A percentile compares a stretch with the other conserved stretches of the same genome.
Conservation (phyloP, 768 basidiomycete genomes). For the Phylloporus sp. region DNA sequence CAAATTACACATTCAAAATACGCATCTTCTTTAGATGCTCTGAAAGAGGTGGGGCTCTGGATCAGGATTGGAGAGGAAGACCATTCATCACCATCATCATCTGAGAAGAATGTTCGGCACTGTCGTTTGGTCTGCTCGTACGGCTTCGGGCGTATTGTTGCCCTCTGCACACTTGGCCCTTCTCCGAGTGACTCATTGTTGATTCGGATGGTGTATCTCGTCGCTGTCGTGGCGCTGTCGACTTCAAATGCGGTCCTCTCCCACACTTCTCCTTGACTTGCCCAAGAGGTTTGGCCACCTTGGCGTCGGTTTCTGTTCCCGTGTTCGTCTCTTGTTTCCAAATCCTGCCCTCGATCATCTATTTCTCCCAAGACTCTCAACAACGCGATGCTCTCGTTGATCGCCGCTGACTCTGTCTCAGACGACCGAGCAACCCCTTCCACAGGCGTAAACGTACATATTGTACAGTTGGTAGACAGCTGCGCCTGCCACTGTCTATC, state of each 20-base stretch:
- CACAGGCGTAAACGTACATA: conserved; percentile 46
- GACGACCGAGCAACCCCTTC: conserved; percentile 10
- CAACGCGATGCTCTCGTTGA: conserved; percentile 46
- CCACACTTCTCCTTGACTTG: conserved; percentile 1
- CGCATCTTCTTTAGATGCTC: conserved; percentile 6
- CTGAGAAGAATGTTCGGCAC: conserved; percentile 23
- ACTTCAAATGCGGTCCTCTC: background rate
- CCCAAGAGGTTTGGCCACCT: background rate
- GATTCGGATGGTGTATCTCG: background rate
- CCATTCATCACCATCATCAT: conserved; percentile 14
- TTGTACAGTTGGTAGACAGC: conserved; percentile 53
- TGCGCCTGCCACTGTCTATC: conserved; percentile 58
- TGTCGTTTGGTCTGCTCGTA: conserved; percentile 23
- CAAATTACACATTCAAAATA: conserved; percentile 53
- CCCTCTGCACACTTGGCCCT: conserved; percentile 1
- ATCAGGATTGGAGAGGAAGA: background rate
- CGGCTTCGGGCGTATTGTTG: background rate
- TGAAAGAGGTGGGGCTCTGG: background rate
- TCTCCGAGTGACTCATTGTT: background rate
- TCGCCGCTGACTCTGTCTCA: conserved; percentile 26
- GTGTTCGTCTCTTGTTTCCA: background rate
- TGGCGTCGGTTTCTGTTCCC: background rate
- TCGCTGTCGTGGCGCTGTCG: background rate
- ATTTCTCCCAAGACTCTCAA: conserved; percentile 38
- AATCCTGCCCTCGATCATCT: conserved; percentile 28